Evolutionary conservation across 1,284 basidiomycete genomes (phyloP), one percentile per base, ranked within the genome.

Genomic region (Microbotryum intermedium): DNA sequence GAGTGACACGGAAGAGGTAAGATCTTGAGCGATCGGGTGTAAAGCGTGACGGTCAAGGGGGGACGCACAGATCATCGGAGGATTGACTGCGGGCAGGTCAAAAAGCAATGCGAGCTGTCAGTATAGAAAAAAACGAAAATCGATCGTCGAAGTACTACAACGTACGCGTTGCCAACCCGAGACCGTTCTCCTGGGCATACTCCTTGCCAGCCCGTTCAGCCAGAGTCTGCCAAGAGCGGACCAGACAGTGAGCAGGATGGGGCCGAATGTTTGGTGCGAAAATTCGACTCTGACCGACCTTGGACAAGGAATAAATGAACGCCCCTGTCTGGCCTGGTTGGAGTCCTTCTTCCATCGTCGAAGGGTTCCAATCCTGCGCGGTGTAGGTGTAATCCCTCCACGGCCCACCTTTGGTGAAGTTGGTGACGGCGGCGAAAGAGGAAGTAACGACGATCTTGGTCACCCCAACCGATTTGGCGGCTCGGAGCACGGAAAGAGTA

Each of bases 401-500:
- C 4, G 54, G 59, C 16, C 55, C 16, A 42, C 68, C 68, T 7
- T 48, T 44, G 23, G 20, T 21, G 13, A 68, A 45, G 50, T 73
- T 67, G 21, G 73, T 69, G 18, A 75, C 71, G 4, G 74, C 71
- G 3, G 73, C 74, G 51, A 72, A 75, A 1, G 72, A 74, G 20
- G 70, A 72, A 2, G 74, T 75, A 51, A 75, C 55, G 43, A 76
- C 71, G 28, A 76, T 69, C 9, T 71, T 67, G 48, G 57, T 67
- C 57, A 75, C 69, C 5, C 70, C 66, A 16, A 59, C 67, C 6
- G 65, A 66, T 30, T 62, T 59, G 10, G 69, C 68, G 2, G 62
- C 59, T 34, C 52, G 43, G 13, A 70, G 60, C 6, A 76, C 59
- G 26, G 70, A 68, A 26, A 74, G 62, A 1, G 73, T 76, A 3